A percentile compares a stretch with the other conserved stretches of the same genome.
Conservation (phyloP, 202 grass and related monocot species). For the Alloteropsis angusta region DNA sequence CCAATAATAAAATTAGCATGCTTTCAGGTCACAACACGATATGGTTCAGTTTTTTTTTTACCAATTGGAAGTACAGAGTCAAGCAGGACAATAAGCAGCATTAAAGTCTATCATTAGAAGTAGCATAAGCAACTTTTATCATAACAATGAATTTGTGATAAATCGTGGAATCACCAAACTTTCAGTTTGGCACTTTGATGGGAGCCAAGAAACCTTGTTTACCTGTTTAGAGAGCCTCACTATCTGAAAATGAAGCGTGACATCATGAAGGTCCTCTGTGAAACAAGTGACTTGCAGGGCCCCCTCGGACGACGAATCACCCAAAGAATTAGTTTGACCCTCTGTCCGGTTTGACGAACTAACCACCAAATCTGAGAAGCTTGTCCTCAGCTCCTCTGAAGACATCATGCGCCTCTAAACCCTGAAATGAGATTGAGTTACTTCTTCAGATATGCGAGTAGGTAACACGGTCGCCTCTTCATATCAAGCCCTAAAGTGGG, state of each 20-base stretch:
- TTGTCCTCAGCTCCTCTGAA: slow-evolving; percentile 39
- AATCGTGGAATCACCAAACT: neutral
- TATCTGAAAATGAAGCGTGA: slow-evolving; percentile 72
- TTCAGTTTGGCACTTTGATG: neutral
- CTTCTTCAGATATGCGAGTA: neutral
- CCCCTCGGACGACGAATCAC: slow-evolving; percentile 16
- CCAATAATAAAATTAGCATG: neutral
- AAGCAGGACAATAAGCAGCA: neutral
- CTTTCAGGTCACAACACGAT: neutral
- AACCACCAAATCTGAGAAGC: slow-evolving; percentile 35
- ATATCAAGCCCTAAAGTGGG: neutral
- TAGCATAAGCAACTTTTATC: neutral
- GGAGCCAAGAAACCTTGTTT: neutral
- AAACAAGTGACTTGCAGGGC: slow-evolving; percentile 50
- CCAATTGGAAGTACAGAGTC: neutral
- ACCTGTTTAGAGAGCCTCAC: slow-evolving; percentile 79
- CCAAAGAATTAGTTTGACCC: slow-evolving; percentile 1
- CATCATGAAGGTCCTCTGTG: slow-evolving; percentile 76
- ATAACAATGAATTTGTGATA: neutral
- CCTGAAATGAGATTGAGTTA: neutral
- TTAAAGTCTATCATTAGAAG: neutral
- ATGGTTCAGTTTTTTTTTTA: neutral
- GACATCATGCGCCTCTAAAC: slow-evolving; percentile 27
- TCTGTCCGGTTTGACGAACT: neutral
- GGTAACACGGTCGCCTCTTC: neutral